These are phyloP conservation scores for Sphagnum contortum DNA, from an alignment of 225 moss, liverwort and hornwort species.

Conservation along the genomic window DNA sequence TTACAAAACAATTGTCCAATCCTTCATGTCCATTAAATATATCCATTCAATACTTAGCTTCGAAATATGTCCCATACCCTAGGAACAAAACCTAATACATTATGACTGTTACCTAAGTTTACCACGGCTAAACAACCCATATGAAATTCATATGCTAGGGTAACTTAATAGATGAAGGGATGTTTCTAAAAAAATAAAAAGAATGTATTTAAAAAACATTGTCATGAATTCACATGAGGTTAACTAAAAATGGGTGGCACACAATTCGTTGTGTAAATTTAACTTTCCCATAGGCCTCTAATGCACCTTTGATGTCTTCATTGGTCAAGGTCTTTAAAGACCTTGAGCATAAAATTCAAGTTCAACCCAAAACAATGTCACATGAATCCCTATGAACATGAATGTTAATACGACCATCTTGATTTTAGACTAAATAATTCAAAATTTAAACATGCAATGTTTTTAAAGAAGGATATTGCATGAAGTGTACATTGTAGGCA, in stretches of 20 bases:
- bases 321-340: constrained; percentile 8
- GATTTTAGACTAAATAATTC: too few relatives aligned
- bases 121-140: too few relatives aligned
- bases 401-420: too few relatives aligned
- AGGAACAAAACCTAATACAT: too few relatives aligned
- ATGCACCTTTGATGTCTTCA: constrained; percentile 38
- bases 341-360: not conserved
- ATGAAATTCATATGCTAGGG: too few relatives aligned
- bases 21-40: constrained; percentile 76
- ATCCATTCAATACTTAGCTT: constrained; percentile 8
- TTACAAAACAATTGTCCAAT: constrained; percentile 62
- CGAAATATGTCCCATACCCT: too few relatives aligned
- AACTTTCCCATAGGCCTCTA: constrained; percentile 34
- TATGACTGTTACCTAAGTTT: too few relatives aligned
- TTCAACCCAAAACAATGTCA: too few relatives aligned
- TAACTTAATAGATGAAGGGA: too few relatives aligned
- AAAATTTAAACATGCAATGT: too few relatives aligned
- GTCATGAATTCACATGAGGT: constrained; percentile 68
- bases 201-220: constrained; percentile 56
- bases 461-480: constrained; percentile 21
- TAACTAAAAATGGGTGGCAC: constrained; percentile 59
- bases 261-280: constrained; percentile 44
- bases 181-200: too few relatives aligned
- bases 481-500: constrained; percentile 16
- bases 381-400: too few relatives aligned